phyloP scores from a whole-genome alignment of 2,329 filamentous ascomycete species.

The Diplodia seriata region DNA sequence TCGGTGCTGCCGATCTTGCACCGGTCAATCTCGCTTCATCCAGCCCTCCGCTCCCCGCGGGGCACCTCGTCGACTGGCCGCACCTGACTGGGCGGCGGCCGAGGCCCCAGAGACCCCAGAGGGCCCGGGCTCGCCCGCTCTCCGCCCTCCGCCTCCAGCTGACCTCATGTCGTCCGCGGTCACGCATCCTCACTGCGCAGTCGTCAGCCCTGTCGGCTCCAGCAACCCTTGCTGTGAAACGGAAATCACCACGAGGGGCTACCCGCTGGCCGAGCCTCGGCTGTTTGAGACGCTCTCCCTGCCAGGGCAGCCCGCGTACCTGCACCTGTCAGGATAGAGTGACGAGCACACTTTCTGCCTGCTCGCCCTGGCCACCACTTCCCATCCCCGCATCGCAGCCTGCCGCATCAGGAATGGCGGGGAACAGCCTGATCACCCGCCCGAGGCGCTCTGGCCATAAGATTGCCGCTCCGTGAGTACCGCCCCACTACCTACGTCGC shows the following conservation, averaged over 20 bases:
- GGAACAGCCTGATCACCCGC: slow-evolving; percentile 10
- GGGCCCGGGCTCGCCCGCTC: not conserved
- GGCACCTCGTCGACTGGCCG: no score
- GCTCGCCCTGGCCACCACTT: slow-evolving; percentile 2
- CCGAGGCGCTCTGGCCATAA: slow-evolving; percentile 5
- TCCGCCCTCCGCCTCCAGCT: slow-evolving; percentile 1
- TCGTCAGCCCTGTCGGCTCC: slow-evolving; percentile 24
- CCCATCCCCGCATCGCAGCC: slow-evolving; percentile 25
- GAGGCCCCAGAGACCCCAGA: not conserved
- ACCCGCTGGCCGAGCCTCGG: slow-evolving; percentile 15
- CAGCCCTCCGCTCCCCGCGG: not conserved
- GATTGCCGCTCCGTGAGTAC: slow-evolving; percentile 12
- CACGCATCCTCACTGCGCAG: slow-evolving; percentile 5
- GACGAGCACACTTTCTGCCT: not conserved
- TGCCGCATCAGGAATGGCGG: slow-evolving; percentile 18
- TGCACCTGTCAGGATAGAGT: slow-evolving; percentile 1
- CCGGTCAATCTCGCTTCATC: slow-evolving; percentile 24
- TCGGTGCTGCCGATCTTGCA: slow-evolving; percentile 17
- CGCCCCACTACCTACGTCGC: not conserved
- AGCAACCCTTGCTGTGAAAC: slow-evolving; percentile 16
- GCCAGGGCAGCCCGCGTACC: slow-evolving; percentile 23
- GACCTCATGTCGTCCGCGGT: slow-evolving; percentile 14
- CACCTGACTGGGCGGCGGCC: slow-evolving; percentile 3
- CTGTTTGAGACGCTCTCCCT: not conserved
- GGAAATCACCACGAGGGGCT: slow-evolving; percentile 13